phyloP scores from a whole-genome alignment of 108 stramenopile genomes.

The Fistulifera pelliculosa region DNA sequence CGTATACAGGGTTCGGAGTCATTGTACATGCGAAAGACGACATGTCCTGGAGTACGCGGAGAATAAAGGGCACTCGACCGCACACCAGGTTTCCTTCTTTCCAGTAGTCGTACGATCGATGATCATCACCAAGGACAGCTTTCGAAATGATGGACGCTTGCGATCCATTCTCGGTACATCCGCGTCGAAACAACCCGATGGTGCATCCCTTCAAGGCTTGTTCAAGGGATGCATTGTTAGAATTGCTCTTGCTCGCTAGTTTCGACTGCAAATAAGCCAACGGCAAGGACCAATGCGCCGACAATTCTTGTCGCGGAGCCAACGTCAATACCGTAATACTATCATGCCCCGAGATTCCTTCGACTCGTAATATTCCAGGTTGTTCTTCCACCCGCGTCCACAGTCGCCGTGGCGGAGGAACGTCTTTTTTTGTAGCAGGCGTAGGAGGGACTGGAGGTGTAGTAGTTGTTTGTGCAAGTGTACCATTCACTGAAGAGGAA shows the following conservation, averaged over 20 bases:
- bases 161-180: slow-evolving; percentile 65
- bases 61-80: slow-evolving; percentile 77
- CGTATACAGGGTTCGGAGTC: slow-evolving; percentile 63
- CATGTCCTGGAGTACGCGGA: slow-evolving; percentile 80
- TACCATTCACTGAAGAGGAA: no score
- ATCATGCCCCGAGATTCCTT: slow-evolving; percentile 27
- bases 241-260: background rate
- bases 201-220: slow-evolving; percentile 31
- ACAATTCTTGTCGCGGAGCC: slow-evolving; percentile 59
- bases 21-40: slow-evolving; percentile 80
- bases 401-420: slow-evolving; percentile 37
- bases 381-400: slow-evolving; percentile 64
- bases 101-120: slow-evolving; percentile 44
- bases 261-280: slow-evolving; percentile 44
- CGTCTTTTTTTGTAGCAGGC: no score
- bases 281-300: slow-evolving; percentile 74
- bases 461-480: no score
- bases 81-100: slow-evolving; percentile 46
- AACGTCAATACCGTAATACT: slow-evolving; percentile 32
- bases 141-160: slow-evolving; percentile 74
- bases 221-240: background rate
- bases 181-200: slow-evolving; percentile 78
- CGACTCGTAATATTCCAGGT: slow-evolving; percentile 64
- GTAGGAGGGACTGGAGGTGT: no score
- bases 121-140: slow-evolving; percentile 37